Base-by-base conservation (phyloP, 164 flowering plant species). In the Echeveria elegans region DNA sequence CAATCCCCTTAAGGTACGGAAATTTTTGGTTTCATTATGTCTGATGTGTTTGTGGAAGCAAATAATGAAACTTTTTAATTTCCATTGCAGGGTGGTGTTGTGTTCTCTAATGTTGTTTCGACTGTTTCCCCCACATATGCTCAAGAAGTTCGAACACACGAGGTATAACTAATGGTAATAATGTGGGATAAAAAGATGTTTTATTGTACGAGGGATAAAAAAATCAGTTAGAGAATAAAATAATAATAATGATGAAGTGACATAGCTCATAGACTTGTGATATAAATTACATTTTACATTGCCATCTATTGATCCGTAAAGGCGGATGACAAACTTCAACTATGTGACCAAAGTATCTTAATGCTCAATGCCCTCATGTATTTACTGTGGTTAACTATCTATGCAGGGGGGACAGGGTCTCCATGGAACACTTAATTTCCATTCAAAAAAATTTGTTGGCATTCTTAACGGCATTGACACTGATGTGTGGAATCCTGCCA, bases 81-180 rank as follows among this genome's bases (percentile, higher is more conserved):
- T 23, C 6, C 72, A 65, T 74, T 75, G 58, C 74, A 94, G 98
- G 98, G 98, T 70, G 98, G 86, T 68, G 69, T 94, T 75, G 97
- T 94, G 65, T 94, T 89, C 85, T 94, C 98, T 45, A 94, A 94
- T 77, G 85, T 90, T 74, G 98, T 94, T 62, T 89, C 98, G 63
- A 94, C 98, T 43, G 98, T 94, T 21, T 94, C 98, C 64, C 98
- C 97, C 69, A 83, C 93, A 19, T 94, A 94, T 82, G 96, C 97
- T 36, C 88, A 84, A 74, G 98, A 94, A 76, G 98, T 90, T 72
- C 87, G 85, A 38, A 86, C 89, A 61, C 73, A 92, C 72, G 92
- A 89, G 98, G 98, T 94, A 85, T 56, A 78, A 38, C 15, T 34
- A 19, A 24, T n/a, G 1, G 63, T 68, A 56, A 24, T 10, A 28